These are phyloP conservation scores for Aristolochia contorta DNA, from an alignment of 164 flowering plant genomes.

Conservation along the genomic window DNA sequence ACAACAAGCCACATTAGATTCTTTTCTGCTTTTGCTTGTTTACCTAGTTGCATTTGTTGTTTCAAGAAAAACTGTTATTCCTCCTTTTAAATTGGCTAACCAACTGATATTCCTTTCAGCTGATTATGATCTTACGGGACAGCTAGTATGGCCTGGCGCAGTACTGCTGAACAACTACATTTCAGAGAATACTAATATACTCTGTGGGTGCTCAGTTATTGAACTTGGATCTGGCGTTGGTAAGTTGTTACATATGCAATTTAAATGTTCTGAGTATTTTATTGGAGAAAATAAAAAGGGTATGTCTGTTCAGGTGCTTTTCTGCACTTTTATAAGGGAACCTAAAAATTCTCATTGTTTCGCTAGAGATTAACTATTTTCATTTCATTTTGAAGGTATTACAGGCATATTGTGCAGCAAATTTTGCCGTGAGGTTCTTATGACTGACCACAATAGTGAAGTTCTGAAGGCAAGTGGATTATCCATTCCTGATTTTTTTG, in stretches of 20 bases:
- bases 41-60: not conserved
- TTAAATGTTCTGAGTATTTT: not conserved
- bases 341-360: not conserved
- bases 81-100: not conserved
- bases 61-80: not conserved
- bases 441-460: conserved; percentile 93
- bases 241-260: conserved; percentile 17
- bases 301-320: not conserved
- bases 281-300: not conserved
- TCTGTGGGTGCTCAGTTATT: conserved; percentile 47
- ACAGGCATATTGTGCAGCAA: conserved; percentile 84
- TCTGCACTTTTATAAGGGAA: not conserved
- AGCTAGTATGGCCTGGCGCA: conserved; percentile 96
- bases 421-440: conserved; percentile 59
- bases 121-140: conserved; percentile 97
- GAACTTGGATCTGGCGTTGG: conserved; percentile 88
- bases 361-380: not conserved
- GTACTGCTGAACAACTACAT: conserved; percentile 64
- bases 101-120: conserved; percentile 31
- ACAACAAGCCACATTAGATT: not conserved
- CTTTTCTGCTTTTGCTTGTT: not conserved
- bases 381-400: conserved; percentile 38
- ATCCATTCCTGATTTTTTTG: not conserved
- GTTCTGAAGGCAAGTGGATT: conserved; percentile 66
- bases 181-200: conserved; percentile 48